Conservation (phyloP, 352 stramenopile species). For the Pythium pyrilobum region DNA sequence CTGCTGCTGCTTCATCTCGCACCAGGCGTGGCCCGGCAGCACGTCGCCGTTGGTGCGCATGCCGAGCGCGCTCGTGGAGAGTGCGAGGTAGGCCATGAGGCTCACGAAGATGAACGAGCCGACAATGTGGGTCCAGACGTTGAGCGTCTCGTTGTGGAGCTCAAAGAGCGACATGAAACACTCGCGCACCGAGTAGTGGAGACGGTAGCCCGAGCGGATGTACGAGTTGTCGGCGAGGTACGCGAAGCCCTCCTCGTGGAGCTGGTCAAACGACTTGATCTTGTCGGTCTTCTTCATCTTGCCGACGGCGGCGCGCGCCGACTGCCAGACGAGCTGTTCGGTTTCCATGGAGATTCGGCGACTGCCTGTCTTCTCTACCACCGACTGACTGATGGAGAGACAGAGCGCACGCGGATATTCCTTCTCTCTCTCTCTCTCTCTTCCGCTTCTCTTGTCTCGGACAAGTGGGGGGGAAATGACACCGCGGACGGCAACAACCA, state of each 20-base stretch:
- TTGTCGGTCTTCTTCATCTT: constrained; percentile 7
- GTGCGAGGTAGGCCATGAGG: constrained; percentile 70
- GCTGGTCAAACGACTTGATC: constrained; percentile 67
- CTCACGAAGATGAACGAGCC: constrained; percentile 81
- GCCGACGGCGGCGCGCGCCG: constrained; percentile 1
- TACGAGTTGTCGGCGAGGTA: constrained; percentile 86
- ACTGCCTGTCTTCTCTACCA: too few species aligned
- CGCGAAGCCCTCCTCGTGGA: constrained; percentile 74
- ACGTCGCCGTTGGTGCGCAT: constrained; percentile 15
- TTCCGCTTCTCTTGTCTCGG: neutral
- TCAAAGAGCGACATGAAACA: constrained; percentile 81
- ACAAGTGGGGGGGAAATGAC: neutral
- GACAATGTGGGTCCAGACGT: constrained; percentile 86
- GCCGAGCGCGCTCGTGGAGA: constrained; percentile 43
- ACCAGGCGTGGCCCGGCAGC: constrained; percentile 25
- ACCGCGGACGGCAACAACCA: neutral
- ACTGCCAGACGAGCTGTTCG: constrained; percentile 30
- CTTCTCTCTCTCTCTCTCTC: too few species aligned
- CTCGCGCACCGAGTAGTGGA: constrained; percentile 77
- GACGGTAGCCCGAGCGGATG: constrained; percentile 79
- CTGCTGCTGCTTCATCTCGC: constrained; percentile 12
- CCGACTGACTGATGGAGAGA: neutral
- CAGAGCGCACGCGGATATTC: neutral
- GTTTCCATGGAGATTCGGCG: constrained; percentile 18
- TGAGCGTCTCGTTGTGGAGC: constrained; percentile 87